Base-by-base conservation (phyloP, 129 eudicot genomes). In the Arctium minus region DNA sequence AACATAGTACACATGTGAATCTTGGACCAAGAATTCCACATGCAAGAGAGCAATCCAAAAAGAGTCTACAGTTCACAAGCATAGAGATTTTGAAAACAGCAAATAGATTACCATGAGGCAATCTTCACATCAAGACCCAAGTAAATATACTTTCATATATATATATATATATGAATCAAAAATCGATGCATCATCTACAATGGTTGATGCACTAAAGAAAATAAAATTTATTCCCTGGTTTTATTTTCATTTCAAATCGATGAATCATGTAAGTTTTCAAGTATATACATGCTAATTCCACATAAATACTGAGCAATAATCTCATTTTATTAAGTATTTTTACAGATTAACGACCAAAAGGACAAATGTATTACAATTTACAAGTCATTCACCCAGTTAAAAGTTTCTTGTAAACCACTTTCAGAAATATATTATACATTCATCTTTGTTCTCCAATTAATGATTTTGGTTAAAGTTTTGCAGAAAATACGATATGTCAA, bases 151-250 rank as follows among this genome's bases (percentile, higher is more conserved):
- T 0, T 56, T 0, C 5, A 12, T 50, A 12, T 11, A 50, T 50
- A 46, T 9, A 46, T 9, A 11, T 9, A 46, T 2, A 50, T 2
- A 50, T 13, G 31, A 36, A 77, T 33, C 33, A 33, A 33, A 32
- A 77, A 37, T 35, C 8, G 80, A 77, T 77, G 32, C 72, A 77
- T 56, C 65, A 56, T 56, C 65, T 56, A 56, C 65, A 56, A 17
- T 60, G 68, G 67, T 56, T 56, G 27, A 56, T 17, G 22, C 68
- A 60, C 29, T 5, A 6, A 56, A 60, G 68, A 5, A 60, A 60
- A 60, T 17, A 17, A 17, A 17, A n/a, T 5, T 60, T 60, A 60
- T 60, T 5, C 68, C 29, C 30, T 17, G 68, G 67, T 0, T 60
- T 17, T 29, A 56, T 60, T n/a, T 60, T 17, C 68, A 56, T 60